Evolutionary conservation across 331 rosid genomes (phyloP), one percentile per base, ranked within the genome.

Genomic region (Cucumis variabilis): DNA sequence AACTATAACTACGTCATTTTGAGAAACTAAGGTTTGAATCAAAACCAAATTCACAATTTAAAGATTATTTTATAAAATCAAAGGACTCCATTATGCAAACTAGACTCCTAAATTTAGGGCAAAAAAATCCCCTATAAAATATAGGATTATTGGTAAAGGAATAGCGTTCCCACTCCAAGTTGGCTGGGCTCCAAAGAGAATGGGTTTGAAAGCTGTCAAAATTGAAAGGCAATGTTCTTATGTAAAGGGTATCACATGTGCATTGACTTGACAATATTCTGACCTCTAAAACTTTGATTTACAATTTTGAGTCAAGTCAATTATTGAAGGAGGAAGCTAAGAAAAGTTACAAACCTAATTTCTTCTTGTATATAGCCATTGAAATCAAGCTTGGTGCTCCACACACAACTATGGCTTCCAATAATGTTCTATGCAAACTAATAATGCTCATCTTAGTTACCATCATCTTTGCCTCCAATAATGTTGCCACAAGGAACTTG

Each of bases 341-440:
- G 4, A 5, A 17, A 58, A 58, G 65, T 58, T 58, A 12, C 17
- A 58, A 33, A 4, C 9, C 65, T 58, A 16, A 58, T 58, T 58
- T 58, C 65, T 58, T 8, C 6, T 55, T 2, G 16, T 58, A 73
- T 7, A 33, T 37, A 73, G 16, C 53, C 79, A 73, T 37, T 73
- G 51, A 24, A 7, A 41, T 72, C 79, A 3, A 20, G 53, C 79
- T 73, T 20, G 76, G 46, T 37, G 15, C 27, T 37, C 0, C 48
- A 72, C 24, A 33, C 78, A 72, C 78, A 33, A 11, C 53, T 48
- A 48, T 37, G 80, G 80, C 80, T 73, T 73, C 53, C 28, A 78
- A 14, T n/a, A 78, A 14, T n/a, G 16, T 51, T 78, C n/a, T 78
- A 13, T 78, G 83, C 44, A 50, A 51, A n/a, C 19, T 78, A 16